Evolutionary conservation across 2,329 filamentous ascomycete species (phyloP), one percentile per base, ranked within the genome.

Genomic region (Blastomyces silverae): DNA sequence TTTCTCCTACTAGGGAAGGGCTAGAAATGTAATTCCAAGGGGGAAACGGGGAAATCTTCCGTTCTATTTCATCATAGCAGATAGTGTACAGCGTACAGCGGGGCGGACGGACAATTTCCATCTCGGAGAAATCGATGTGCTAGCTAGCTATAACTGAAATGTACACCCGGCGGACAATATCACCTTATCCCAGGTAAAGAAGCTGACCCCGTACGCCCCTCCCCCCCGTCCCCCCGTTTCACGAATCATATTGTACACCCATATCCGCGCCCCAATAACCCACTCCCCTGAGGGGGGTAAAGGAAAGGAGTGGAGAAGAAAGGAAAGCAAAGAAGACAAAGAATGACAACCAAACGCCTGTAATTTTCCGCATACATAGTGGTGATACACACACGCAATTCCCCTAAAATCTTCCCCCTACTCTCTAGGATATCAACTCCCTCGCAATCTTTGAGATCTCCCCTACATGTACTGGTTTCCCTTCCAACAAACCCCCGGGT

Each of bases 391-490:
- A 52, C 22, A 52, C 22, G 25, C 5, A 28, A 15, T 4, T 52
- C 22, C 22, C 50, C n/a, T 25, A 52, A 2, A 15, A 1, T 13
- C 11, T 13, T 22, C 50, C 4, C 22, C 48, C n/a, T n/a, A n/a
- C 22, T 15, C 3, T 67, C 22, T 71, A 64, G 59, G 71, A 66
- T 37, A 79, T 66, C 22, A 70, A 66, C 63, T 79, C 73, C 65
- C 75, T 77, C 25, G 75, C 77, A 64, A 79, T 71, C 52, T 71
- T 75, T 11, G 78, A 75, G 50, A 81, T 76, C 37, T 79, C 73
- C 39, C 73, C 71, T 48, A 74, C 76, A 62, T 80, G 77, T 1
- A 76, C 77, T 17, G 77, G 75, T 69, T 80, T 80, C 50, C 77
- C 78, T 52, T 79, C 74, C 60, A 82, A 68, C 17, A 73, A 67